Base-by-base conservation (phyloP, 306 rosid genomes). In the Macrotyloma uniflorum region DNA sequence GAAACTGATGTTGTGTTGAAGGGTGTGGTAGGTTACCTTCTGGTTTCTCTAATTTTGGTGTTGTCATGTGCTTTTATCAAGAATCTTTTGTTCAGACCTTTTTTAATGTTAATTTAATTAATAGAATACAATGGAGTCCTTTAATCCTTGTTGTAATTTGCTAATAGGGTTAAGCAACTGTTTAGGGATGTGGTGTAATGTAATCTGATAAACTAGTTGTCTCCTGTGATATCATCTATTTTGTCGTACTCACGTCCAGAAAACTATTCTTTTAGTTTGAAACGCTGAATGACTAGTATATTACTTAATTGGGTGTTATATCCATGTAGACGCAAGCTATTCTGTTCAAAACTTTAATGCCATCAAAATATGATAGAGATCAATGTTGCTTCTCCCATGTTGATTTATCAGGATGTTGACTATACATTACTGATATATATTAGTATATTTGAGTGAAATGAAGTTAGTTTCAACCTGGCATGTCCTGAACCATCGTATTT, bases 1-100 rank as follows among this genome's bases (percentile, higher is more conserved):
- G 98, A 95, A 83, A 95, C 98, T 3, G 96, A 95, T 83, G 81
- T 95, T 53, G 96, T 95, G 63, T 83, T 93, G 35, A 95, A 95
- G 91, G 98, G 98, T 0, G 97, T 95, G 96, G 98, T 95, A 91
- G 46, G 98, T 69, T 75, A 19, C 67, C 20, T 58, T 10, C 16
- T 78, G 26, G 47, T 30, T 78, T 63, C 33, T 58, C 47, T 26
- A 4, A 70, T 45, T 69, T 66, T 16, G 67, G 5, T n/a, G n/a
- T 36, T 78, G 70, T 59, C 57, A 22, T 33, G 5, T 30, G 45
- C 22, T 32, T 79, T 43, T 35, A 28, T 36, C 7, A 51, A 43
- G 23, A 46, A 43, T 63, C 13, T 59, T 67, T 53, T 67, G 45
- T 67, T 57, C 35, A 5, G 26, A 9, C 24, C 19, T 35, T 58